Evolutionary conservation across 73 alveolate genomes (phyloP), one percentile per base, ranked within the genome.

Genomic region (Blepharisma japonicum): DNA sequence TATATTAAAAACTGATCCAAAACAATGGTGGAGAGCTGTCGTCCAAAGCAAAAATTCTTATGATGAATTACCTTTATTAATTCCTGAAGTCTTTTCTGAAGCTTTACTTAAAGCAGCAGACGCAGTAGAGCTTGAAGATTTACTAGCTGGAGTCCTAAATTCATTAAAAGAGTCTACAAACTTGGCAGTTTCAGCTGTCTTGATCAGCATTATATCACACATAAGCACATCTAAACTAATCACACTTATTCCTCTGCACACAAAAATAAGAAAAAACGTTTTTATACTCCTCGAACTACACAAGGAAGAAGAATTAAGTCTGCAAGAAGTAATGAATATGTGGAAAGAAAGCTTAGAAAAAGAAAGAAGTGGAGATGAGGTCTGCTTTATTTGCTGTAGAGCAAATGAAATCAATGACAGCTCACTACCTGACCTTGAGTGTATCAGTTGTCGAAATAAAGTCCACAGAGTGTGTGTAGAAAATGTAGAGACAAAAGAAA

Each of bases 371-470:
- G 95, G 95, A 27, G 84, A 84, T 11, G 90, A 85, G 50, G 95
- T 84, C 71, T 88, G 95, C 77, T 68, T 47, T 56, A 88, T 88
- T 51, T 88, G 95, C 86, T 88, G 78, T 71, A 70, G 80, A 6
- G 84, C 82, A 0, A 92, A 84, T 32, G 92, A 88, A 68, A 87
- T 61, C 45, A 53, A 50, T 6, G 95, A 88, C 70, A 71, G 84
- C 70, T 48, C 83, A 11, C 81, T 88, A 1, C 95, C 95, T 20
- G 80, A 71, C 55, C 86, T 84, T 71, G 87, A 87, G 5, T 88
- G 95, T 85, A 83, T 80, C 51, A 84, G 83, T 39, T 88, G 95
- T 80, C 72, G 84, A 71, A 88, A 88, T 70, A 88, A 88, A 72
- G 85, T 88, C 87, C 95, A 88, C 66, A 86, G 68, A 11, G 87